Evolutionary conservation across 768 basidiomycete genomes (phyloP), one percentile per base, ranked within the genome.

Genomic region (Sutorius australiensis): DNA sequence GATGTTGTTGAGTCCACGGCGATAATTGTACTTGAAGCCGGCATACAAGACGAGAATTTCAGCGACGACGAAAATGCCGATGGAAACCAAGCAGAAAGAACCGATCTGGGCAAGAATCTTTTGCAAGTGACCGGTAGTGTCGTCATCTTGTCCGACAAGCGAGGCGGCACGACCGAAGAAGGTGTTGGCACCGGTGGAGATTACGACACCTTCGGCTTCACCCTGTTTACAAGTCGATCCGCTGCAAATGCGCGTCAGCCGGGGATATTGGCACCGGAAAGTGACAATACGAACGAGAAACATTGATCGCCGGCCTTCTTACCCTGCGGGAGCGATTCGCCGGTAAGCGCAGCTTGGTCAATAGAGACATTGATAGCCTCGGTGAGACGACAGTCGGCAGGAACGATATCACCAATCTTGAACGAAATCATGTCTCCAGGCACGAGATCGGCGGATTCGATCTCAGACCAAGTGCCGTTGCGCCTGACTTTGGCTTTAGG

Each of bases 121-220:
- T 75, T 98, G 95, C 79, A 98, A 82, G 73, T 98, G 95, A 71
- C 95, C 95, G 16, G 92, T 95, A 62, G 92, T 92, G 70, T 98
- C 95, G 65, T 98, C 94, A 70, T 98, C 95, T 67, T 92, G 89
- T 28, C 95, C 95, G 67, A 98, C 95, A 47, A 98, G 89, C 43
- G 92, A 92, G 19, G 95, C 95, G 49, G 95, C 95, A 66, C 95
- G 94, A 77, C 95, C 95, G 78, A 98, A 98, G 84, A 98, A 98
- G 51, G 92, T 92, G 78, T 98, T 98, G 75, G 87, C 80, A 71
- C 95, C 95, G 56, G 95, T 98, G 57, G 94, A 95, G 73, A 98
- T 98, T 64, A 98, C 94, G 45, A 98, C 89, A 72, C 94, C 95
- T 76, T 98, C 95, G 24, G 95, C 95, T 72, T 98, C 95, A 76